Percentiles rank a stretch among this genome's conserved stretches.
phyloP scores from a whole-genome alignment of 1,284 basidiomycete genomes.

The Ceratobasidium sp. region DNA sequence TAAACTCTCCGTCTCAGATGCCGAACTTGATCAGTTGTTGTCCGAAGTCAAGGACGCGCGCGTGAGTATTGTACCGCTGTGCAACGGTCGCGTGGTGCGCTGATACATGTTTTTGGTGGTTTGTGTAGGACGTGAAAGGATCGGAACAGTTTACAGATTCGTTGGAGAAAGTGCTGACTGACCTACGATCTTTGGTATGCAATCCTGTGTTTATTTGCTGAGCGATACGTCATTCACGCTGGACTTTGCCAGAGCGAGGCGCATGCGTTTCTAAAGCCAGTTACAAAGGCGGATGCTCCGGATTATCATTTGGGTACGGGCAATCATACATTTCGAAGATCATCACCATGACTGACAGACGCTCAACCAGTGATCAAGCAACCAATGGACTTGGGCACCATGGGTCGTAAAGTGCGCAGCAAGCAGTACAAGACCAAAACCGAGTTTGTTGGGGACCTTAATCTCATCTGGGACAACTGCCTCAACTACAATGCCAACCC shows the following conservation, averaged over 20 bases:
- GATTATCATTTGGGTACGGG: constrained; percentile 85
- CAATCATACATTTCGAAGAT: constrained; percentile 2
- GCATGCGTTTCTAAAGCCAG: constrained; percentile 88
- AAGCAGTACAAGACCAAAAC: constrained; percentile 93
- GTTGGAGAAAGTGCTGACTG: constrained; percentile 84
- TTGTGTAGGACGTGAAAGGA: constrained; percentile 70
- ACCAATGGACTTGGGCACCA: constrained; percentile 95
- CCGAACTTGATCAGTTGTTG: constrained; percentile 76
- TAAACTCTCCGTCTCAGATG: constrained; percentile 62
- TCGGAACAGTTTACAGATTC: constrained; percentile 93
- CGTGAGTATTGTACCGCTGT: constrained; percentile 60
- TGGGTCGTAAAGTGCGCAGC: constrained; percentile 91
- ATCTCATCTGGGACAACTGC: constrained; percentile 98
- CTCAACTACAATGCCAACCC: constrained; percentile 90
- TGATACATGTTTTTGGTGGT: constrained; percentile 13
- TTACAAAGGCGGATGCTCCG: constrained; percentile 85
- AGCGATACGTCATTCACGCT: constrained; percentile 44
- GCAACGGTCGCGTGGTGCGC: background rate
- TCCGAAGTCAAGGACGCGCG: constrained; percentile 78
- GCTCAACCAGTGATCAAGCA: constrained; percentile 75
- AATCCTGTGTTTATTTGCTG: constrained; percentile 48
- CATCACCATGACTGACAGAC: background rate
- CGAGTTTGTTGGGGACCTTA: constrained; percentile 92
- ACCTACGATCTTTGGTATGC: constrained; percentile 82
- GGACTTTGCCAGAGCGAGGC: constrained; percentile 74